Evolutionary conservation across 768 basidiomycete species (phyloP).

Genomic region (Podaxis sp.): DNA sequence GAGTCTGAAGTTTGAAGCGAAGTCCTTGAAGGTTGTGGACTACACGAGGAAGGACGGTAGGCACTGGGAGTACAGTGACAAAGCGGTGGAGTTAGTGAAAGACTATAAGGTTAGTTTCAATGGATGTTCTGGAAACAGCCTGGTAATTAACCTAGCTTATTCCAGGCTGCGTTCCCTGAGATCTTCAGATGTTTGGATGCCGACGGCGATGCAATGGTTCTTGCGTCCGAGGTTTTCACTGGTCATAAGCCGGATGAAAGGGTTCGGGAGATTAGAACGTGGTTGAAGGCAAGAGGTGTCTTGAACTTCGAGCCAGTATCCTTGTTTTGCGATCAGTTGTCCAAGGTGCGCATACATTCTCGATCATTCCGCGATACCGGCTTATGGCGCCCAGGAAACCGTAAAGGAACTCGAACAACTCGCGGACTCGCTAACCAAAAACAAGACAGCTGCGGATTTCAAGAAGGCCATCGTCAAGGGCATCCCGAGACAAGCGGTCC

Average conservation of each 20-base stretch:
- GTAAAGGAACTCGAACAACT: conserved; percentile 75
- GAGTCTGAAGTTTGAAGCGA: conserved; percentile 94
- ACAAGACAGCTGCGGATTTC: conserved; percentile 57
- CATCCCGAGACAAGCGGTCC: conserved; percentile 87
- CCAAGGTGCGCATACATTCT: conserved; percentile 52
- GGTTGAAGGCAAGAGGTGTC: conserved; percentile 86
- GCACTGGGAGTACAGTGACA: conserved; percentile 92
- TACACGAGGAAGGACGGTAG: conserved; percentile 83
- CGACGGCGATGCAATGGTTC: conserved; percentile 72
- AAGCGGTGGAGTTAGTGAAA: conserved; percentile 71
- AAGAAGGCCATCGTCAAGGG: conserved; percentile 93
- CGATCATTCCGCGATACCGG: background rate
- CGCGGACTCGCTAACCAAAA: conserved; percentile 62
- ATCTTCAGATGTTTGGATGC: conserved; percentile 69
- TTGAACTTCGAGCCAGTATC: conserved; percentile 91
- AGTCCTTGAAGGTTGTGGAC: conserved; percentile 87
- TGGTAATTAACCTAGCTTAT: background rate
- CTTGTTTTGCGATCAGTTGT: conserved; percentile 86
- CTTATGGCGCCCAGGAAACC: conserved; percentile 48
- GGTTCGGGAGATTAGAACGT: conserved; percentile 73
- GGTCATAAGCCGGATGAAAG: conserved; percentile 59
- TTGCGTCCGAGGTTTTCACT: conserved; percentile 54
- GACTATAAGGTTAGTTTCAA: conserved; percentile 68
- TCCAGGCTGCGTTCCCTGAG: conserved; percentile 75
- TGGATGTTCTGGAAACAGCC: background rate